Base-by-base conservation (phyloP, 148 eudicot genomes). In the Chenopodium quinoa region DNA sequence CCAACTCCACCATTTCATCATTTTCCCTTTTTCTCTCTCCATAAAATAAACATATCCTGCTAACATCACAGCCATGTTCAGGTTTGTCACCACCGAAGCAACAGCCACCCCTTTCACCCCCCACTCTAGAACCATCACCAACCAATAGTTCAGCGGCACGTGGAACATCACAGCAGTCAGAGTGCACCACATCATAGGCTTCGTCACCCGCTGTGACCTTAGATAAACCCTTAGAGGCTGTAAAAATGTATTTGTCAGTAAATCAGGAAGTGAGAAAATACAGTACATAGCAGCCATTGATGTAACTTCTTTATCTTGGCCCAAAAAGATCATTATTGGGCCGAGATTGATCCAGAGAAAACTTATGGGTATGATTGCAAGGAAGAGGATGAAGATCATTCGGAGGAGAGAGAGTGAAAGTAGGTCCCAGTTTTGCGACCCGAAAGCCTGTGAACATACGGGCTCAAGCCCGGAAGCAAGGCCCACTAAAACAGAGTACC, bases 381-480 rank as follows among this genome's bases (percentile, higher is more conserved):
- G 19, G 17, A 94, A 56, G 0, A 97, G 86, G 78, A 97, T 94
- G 78, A 92, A 81, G 86, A 94, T 86, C 98, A 94, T 97, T 4
- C 93, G 93, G 16, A 82, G 89, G 56, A 97, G 91, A 2, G 98
- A 91, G 73, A 89, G 82, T 0, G 89, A 82, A 23, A 94, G 91
- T 0, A 92, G 85, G 47, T 89, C 90, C 86, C 86, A 94, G 82
- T 90, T 90, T 60, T 88, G 90, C 81, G 83, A 83, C 1, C 98
- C 99, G 66, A 79, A 90, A 44, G 98, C 93, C 75, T 92, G 98
- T 56, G 95, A 89, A 80, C 97, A 97, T 0, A 97, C 91, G 1
- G 99, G 95, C 63, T 97, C 99, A 5, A 97, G 93, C 0, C 98
- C 99, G 0, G 98, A 89, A 1, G 98, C 93, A 22, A 97, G 79